Evolutionary conservation across 306 rosid species (phyloP).

Genomic region (Lathyrus sativus): DNA sequence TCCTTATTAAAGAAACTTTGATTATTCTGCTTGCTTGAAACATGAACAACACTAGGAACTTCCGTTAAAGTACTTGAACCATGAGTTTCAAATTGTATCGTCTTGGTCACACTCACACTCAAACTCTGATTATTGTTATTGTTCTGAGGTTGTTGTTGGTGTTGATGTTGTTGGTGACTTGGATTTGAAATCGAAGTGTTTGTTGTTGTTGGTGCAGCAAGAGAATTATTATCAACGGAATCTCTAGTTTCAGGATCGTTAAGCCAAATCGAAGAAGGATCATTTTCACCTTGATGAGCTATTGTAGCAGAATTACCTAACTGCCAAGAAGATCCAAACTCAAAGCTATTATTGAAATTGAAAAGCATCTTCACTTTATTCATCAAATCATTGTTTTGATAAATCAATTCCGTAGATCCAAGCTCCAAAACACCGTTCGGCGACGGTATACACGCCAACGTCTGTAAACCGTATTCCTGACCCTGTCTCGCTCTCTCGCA

Average conservation of each 20-base stretch:
- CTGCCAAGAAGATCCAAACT: constrained; percentile 68
- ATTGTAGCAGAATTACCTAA: constrained; percentile 26
- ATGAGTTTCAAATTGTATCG: constrained; percentile 57
- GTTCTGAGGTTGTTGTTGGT: constrained; percentile 16
- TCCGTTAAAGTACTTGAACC: constrained; percentile 67
- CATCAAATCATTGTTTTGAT: constrained; percentile 73
- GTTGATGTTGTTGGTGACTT: constrained; percentile 21
- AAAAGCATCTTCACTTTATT: constrained; percentile 69
- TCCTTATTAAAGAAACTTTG: constrained; percentile 66
- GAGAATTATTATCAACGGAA: constrained; percentile 35
- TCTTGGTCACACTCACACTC: constrained; percentile 37
- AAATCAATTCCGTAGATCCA: constrained; percentile 75
- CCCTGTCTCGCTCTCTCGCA: constrained; percentile 86
- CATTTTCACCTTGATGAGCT: constrained; percentile 77
- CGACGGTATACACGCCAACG: constrained; percentile 73
- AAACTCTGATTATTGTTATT: constrained; percentile 3
- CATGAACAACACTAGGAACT: constrained; percentile 57
- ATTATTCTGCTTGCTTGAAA: constrained; percentile 47
- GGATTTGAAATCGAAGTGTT: constrained; percentile 34
- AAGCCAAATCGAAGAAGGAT: constrained; percentile 82
- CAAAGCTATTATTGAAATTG: constrained; percentile 64
- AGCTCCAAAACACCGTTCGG: constrained; percentile 83
- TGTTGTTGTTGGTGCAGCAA: neutral
- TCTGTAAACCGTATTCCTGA: constrained; percentile 63
- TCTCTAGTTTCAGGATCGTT: constrained; percentile 68